phyloP scores from a whole-genome alignment of 1,139 yeast species.

The Schwanniomyces etchellsii region DNA sequence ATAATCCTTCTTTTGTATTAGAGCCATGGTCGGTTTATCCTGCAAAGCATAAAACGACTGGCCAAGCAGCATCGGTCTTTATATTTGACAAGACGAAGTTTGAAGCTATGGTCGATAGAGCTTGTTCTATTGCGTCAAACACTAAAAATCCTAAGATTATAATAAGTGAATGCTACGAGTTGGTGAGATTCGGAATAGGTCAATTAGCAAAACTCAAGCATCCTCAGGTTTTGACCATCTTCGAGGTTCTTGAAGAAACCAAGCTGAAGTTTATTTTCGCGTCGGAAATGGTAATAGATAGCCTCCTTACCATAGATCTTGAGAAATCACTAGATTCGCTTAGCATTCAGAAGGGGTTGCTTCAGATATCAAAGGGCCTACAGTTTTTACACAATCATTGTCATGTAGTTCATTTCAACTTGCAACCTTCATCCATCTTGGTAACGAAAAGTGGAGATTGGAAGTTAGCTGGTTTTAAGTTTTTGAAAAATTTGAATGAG shows the following conservation, averaged over 20 bases:
- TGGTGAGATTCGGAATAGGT: conserved; percentile 47
- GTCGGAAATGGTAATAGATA: conserved; percentile 69
- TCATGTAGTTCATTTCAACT: conserved; percentile 67
- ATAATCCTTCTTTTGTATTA: conserved; percentile 65
- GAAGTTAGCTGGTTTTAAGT: conserved; percentile 79
- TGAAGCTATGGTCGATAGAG: conserved; percentile 48
- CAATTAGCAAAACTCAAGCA: conserved; percentile 79
- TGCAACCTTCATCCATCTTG: conserved; percentile 73
- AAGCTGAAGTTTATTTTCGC: conserved; percentile 74
- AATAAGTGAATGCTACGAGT: conserved; percentile 35
- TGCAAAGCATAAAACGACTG: conserved; percentile 63
- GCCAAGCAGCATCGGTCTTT: conserved; percentile 70
- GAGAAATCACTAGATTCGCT: conserved; percentile 53
- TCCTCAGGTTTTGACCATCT: conserved; percentile 75
- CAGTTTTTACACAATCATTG: conserved; percentile 79
- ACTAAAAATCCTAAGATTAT: conserved; percentile 33
- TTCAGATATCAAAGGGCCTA: conserved; percentile 73
- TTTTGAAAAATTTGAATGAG: conserved; percentile 50
- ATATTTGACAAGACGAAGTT: conserved; percentile 80
- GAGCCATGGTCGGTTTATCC: conserved; percentile 88
- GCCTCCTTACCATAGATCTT: conserved; percentile 43
- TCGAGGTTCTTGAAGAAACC: conserved; percentile 87
- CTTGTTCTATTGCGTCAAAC: conserved; percentile 42
- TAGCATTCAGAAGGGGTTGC: conserved; percentile 77
- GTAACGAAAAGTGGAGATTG: conserved; percentile 88